Base-by-base conservation (phyloP, 202 grass and related monocot species). In the Panicum hallii region DNA sequence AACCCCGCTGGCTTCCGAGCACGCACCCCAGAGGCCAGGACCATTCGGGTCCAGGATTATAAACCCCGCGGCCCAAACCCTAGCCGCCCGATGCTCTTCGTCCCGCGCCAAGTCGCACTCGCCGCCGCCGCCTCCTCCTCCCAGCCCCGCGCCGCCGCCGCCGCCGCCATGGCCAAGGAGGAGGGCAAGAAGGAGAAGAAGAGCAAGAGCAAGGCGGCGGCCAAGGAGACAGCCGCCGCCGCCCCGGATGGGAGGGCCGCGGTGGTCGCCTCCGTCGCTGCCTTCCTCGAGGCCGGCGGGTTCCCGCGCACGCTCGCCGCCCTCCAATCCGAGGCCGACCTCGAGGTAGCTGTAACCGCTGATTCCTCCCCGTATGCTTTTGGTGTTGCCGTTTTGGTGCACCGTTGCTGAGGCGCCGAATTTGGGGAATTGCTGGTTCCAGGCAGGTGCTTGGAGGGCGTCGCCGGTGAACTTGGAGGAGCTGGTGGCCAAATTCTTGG, bases 271-370 rank as follows among this genome's bases (percentile, higher is more conserved):
- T 87, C 91, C 54, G 85, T 99, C 74, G 91, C 91, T 0, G 82
- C 90, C 17, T 99, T 99, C 79, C 89, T 99, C 61, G 88, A 96
- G 67, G 70, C 79, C 32, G 87, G 77, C 34, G 90, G 90, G 20
- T 92, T 96, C 85, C 70, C 83, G 41, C 92, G 66, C 70, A 75
- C 93, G 42, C 91, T 99, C 65, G 84, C 84, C 26, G 32, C 83
- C 17, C 85, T 99, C 60, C 83, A 74, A 12, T 92, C 93, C 10
- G 93, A 99, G 84, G 86, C 88, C 74, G 68, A 63, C 66, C 77
- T 99, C 57, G 86, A 96, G 93, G 96, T 99, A 53, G 44, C 30
- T 30, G 41, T 44, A 3, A 1, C 2, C 1, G 1, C 22, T 5
- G 14, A 5, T 38, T 3, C n/a, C 42, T 11, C 23, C 4, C 57